These are phyloP conservation scores for Penicillium nordicum DNA, from an alignment of 2,329 filamentous ascomycete species.

Conservation along the genomic window DNA sequence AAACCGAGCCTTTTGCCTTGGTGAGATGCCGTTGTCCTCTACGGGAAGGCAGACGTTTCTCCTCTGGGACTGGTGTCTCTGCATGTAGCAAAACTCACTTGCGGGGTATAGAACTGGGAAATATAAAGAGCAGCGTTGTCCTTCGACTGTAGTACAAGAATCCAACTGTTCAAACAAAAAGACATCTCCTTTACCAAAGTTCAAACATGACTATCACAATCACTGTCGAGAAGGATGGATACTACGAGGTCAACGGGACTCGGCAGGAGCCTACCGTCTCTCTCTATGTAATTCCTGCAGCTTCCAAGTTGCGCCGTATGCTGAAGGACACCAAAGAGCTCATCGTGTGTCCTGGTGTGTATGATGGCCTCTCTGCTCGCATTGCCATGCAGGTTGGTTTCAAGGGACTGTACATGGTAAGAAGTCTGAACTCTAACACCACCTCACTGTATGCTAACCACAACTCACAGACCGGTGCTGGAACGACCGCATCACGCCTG, in stretches of 20 bases:
- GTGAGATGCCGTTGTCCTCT: not conserved
- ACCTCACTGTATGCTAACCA: not conserved
- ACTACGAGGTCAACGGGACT: constrained; percentile 31
- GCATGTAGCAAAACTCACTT: not conserved
- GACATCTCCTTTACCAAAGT: not conserved
- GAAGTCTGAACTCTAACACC: constrained; percentile 9
- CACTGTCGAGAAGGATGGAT: constrained; percentile 33
- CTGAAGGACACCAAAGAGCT: constrained; percentile 28
- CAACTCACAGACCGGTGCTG: constrained; percentile 55
- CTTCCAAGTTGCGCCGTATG: constrained; percentile 30
- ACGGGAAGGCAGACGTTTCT: not conserved
- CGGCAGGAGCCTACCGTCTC: constrained; percentile 29
- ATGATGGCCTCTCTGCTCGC: constrained; percentile 64
- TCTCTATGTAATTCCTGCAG: constrained; percentile 28
- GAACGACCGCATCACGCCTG: constrained; percentile 58
- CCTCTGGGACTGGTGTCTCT: not conserved
- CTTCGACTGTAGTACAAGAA: constrained; percentile 1
- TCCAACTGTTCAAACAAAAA: not conserved
- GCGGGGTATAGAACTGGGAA: not conserved
- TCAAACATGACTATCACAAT: constrained; percentile 31
- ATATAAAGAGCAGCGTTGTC: constrained; percentile 9
- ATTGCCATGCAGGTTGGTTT: constrained; percentile 63
- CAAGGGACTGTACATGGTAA: constrained; percentile 65
- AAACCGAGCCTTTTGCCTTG: constrained; percentile 9
- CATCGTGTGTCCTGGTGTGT: constrained; percentile 63